phyloP scores from a whole-genome alignment of 176 grass and related monocot genomes.

The Zoysia pacifica region DNA sequence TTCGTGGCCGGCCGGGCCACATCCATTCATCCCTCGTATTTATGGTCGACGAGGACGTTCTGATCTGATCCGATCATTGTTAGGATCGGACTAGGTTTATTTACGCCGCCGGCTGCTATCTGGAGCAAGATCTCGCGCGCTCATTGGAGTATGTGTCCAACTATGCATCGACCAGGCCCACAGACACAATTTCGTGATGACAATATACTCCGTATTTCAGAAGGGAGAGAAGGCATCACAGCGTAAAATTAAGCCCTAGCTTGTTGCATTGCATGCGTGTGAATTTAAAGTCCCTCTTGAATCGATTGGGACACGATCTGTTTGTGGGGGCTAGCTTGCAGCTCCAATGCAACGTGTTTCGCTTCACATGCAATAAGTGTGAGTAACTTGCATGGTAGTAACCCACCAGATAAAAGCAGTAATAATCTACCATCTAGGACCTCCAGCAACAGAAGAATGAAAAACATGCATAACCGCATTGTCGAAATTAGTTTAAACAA shows the following conservation, averaged over 20 bases:
- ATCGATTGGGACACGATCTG: background rate
- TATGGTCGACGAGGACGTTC: background rate
- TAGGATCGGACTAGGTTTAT: slow-evolving; percentile 16
- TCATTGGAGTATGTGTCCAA: too few species aligned
- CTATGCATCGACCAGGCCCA: too few species aligned
- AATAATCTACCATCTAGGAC: background rate
- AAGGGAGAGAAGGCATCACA: too few species aligned
- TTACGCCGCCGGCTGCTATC: background rate
- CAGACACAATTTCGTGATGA: too few species aligned
- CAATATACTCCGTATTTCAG: too few species aligned
- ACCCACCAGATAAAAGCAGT: too few species aligned
- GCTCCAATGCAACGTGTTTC: too few species aligned
- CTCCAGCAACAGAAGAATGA: background rate
- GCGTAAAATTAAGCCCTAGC: background rate
- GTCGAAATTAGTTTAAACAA: background rate
- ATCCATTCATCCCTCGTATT: background rate
- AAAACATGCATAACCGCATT: background rate
- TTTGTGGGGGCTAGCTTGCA: background rate
- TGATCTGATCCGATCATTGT: background rate
- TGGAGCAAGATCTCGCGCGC: background rate
- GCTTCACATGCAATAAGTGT: slow-evolving; percentile 31
- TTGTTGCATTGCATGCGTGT: background rate
- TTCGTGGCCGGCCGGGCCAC: background rate
- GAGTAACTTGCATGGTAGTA: background rate
- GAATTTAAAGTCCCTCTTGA: background rate